Percentiles rank a stretch among this genome's conserved stretches.
phyloP scores from a whole-genome alignment of 1,284 basidiomycete genomes.

The Tilletia horrida region DNA sequence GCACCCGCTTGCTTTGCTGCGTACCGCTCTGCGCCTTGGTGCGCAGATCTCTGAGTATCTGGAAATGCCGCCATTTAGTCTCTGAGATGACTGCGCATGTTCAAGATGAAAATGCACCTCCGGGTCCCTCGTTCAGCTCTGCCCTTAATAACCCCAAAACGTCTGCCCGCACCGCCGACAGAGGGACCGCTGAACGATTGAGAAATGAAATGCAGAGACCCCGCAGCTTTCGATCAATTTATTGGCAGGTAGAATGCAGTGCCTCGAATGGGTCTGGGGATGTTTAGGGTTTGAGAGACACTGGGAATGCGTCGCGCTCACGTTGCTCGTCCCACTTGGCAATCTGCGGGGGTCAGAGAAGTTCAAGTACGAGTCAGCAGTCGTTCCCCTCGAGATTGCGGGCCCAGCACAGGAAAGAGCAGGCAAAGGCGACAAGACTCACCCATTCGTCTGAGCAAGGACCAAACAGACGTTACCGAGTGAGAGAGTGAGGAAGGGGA shows the following conservation, averaged over 20 bases:
- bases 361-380: background rate
- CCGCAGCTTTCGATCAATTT: background rate
- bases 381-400: too few species aligned
- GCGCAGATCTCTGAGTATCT: too few species aligned
- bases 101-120: too few species aligned
- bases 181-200: background rate
- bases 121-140: too few species aligned
- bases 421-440: constrained; percentile 26
- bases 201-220: background rate
- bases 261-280: background rate
- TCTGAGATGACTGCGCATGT: too few species aligned
- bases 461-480: background rate
- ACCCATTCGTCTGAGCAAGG: constrained; percentile 52
- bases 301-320: constrained; percentile 51
- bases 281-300: constrained; percentile 47
- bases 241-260: background rate
- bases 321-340: constrained; percentile 55
- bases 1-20: too few species aligned
- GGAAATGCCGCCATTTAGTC: too few species aligned
- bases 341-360: constrained; percentile 27
- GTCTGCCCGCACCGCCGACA: background rate
- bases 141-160: too few species aligned
- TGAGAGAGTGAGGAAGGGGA: background rate
- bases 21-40: too few species aligned
- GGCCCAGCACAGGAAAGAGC: background rate